phyloP scores from a whole-genome alignment of 441 rosid genomes.

The Gossypium davidsonii region DNA sequence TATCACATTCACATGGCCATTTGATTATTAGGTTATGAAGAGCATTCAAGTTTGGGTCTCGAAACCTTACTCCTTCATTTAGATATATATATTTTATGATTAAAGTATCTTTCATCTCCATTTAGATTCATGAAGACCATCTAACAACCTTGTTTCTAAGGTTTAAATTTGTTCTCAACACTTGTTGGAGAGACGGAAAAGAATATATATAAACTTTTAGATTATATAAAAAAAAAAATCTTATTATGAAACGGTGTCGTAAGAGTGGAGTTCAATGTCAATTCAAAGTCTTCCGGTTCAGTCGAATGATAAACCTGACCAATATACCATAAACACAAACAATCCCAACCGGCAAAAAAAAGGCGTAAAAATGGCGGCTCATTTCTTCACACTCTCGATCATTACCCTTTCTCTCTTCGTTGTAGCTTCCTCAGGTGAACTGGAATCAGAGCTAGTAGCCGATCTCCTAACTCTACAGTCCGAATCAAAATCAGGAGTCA shows the following conservation, averaged over 20 bases:
- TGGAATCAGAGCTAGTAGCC: slow-evolving; percentile 36
- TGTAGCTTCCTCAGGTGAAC: slow-evolving; percentile 18
- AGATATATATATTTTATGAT: no score
- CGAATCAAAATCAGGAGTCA: slow-evolving; percentile 53
- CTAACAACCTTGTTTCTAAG: no score
- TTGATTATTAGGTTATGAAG: not conserved
- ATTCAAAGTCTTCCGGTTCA: not conserved
- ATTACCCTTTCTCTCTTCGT: slow-evolving; percentile 12
- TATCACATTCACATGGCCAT: not conserved
- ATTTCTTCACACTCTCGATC: slow-evolving; percentile 17
- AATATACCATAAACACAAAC: not conserved
- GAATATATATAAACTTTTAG: no score
- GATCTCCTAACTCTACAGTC: slow-evolving; percentile 56
- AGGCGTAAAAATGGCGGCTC: slow-evolving; percentile 36
- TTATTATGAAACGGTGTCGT: not conserved
- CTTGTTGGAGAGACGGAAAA: no score
- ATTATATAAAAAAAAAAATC: no score
- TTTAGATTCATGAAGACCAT: no score
- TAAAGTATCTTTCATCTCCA: no score
- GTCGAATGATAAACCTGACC: not conserved
- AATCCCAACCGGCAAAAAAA: not conserved
- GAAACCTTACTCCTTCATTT: no score
- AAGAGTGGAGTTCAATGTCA: not conserved
- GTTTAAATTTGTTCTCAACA: no score
- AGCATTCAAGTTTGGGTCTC: not conserved